Conservation (phyloP, 768 basidiomycete species). For the Paxillus rubicundulus region DNA sequence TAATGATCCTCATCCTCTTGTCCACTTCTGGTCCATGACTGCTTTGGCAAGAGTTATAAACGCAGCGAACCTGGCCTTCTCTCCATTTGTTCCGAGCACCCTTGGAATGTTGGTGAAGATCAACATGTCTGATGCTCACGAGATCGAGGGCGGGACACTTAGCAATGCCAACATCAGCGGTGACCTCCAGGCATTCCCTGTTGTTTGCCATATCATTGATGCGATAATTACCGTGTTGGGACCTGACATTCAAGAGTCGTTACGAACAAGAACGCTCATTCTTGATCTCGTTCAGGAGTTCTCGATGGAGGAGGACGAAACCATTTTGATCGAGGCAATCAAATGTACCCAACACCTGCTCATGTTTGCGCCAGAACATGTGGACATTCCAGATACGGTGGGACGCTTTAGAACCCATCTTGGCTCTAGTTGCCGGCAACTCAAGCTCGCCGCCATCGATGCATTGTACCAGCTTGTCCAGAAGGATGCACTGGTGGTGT, state of each 20-base stretch:
- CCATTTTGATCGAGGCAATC: conserved; percentile 89
- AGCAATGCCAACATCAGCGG: conserved; percentile 83
- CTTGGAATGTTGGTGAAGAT: conserved; percentile 89
- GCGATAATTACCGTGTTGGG: conserved; percentile 92
- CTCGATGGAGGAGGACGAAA: conserved; percentile 80
- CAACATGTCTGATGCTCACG: conserved; percentile 87
- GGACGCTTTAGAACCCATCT: conserved; percentile 75
- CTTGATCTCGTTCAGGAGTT: conserved; percentile 86
- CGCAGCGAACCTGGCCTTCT: conserved; percentile 88
- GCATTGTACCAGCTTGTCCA: conserved; percentile 97
- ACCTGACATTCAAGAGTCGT: conserved; percentile 91
- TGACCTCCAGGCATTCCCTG: conserved; percentile 88
- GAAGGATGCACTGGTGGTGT: conserved; percentile 88
- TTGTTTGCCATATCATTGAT: conserved; percentile 88
- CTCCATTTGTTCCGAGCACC: conserved; percentile 84
- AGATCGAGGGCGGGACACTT: conserved; percentile 85
- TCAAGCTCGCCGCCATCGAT: conserved; percentile 94
- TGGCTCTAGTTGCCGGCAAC: conserved; percentile 73
- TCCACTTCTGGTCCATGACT: conserved; percentile 90
- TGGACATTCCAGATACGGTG: conserved; percentile 79
- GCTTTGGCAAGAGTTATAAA: conserved; percentile 86
- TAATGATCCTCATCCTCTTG: conserved; percentile 94
- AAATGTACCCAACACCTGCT: conserved; percentile 95
- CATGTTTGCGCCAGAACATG: conserved; percentile 88
- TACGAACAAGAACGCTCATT: conserved; percentile 73